Conservation (phyloP, 2,329 filamentous ascomycete species). For the Cladosporium oxysporum region DNA sequence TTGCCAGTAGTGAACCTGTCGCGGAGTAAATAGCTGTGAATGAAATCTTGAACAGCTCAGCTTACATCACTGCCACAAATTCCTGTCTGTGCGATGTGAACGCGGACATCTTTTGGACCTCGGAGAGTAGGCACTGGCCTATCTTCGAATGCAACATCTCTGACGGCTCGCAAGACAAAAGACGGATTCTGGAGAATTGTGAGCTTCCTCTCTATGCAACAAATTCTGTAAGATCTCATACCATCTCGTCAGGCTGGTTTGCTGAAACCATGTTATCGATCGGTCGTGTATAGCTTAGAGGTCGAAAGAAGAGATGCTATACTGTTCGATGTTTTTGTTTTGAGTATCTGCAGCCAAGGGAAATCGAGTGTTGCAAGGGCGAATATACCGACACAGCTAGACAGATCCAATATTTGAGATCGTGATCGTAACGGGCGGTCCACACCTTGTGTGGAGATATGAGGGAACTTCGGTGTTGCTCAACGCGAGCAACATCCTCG, state of each 20-base stretch:
- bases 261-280: not conserved
- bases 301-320: not conserved
- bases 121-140: conserved; percentile 16
- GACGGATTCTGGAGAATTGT: conserved; percentile 11
- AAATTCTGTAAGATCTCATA: not conserved
- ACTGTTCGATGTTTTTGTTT: not conserved
- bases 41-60: not conserved
- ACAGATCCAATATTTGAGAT: not conserved
- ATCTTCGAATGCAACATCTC: conserved; percentile 20
- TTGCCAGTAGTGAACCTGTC: conserved; percentile 44
- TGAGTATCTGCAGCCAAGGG: not conserved
- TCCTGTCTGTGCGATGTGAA: conserved; percentile 21
- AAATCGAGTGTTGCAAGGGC: not conserved
- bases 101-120: conserved; percentile 16
- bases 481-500: not conserved
- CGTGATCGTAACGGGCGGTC: conserved; percentile 12
- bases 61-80: conserved; percentile 30
- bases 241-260: not conserved
- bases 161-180: conserved; percentile 15
- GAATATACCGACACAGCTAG: not conserved
- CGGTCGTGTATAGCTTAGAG: not conserved
- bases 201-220: not conserved
- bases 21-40: conserved; percentile 41
- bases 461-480: not conserved
- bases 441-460: conserved; percentile 19